Base-by-base conservation (phyloP, 2,329 filamentous ascomycete species). In the Sphaceloma murrayae region DNA sequence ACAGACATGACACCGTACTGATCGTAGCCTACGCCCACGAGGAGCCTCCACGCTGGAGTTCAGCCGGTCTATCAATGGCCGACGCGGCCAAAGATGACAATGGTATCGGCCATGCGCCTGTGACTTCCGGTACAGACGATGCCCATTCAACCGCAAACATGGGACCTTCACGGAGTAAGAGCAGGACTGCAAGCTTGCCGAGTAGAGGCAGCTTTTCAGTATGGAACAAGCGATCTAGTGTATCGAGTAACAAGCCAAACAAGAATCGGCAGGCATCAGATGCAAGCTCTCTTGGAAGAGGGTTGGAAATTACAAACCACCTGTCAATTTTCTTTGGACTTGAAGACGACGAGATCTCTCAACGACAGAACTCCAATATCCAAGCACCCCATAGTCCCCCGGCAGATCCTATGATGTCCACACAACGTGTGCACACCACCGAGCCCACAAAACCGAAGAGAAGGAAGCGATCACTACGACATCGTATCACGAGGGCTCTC, bases 401-500 rank as follows among this genome's bases (percentile, higher is more conserved):
- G 14, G 22, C 24, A 16, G 36, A 40, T 18, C 36, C 36, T 3
- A 13, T 40, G 3, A 40, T 40, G 36, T 14, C 18, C 3, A 5
- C n/a, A 18, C 36, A 40, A 4, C 2, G 13, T 40, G 13, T 2
- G 3, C 3, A 40, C 7, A 4, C 5, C n/a, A n/a, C 5, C 21
- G 13, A 40, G 9, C 36, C 4, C 33, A 4, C 5, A 29, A 8
- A 8, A 3, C 6, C 9, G 29, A 24, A 4, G 22, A 4, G 18
- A 18, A 8, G 11, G 10, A 11, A 29, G 4, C 4, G 16, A 27
- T n/a, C 22, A 17, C 3, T 14, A n/a, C 4, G 16, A n/a, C 13
- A 4, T 11, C 6, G 24, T 7, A 29, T 40, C 22, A 14, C 14
- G 3, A 9, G 14, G 5, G 21, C 31, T 10, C 7, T 73, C 32